Base-by-base conservation (phyloP, 805 yeast species). In the Ogataea degrootiae region DNA sequence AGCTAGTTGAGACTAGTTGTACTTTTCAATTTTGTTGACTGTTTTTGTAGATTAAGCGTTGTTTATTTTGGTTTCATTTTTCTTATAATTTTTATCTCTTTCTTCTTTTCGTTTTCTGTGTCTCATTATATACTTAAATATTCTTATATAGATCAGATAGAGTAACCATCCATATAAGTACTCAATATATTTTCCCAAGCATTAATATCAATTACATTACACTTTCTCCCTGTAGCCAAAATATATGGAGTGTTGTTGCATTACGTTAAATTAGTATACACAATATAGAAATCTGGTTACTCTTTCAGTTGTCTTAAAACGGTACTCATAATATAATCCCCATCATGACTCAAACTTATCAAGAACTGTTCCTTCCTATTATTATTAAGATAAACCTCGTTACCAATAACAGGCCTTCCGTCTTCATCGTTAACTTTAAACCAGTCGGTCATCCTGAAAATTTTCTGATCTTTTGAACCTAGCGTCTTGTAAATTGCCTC, bases 401-500 rank as follows among this genome's bases (percentile, higher is more conserved):
- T 62, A 1, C 61, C 56, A 6, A 80, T 66, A 3, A 41, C 46
- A 0, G 85, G 87, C 46, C 72, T 66, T 1, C 84, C 70, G 31
- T 45, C 40, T 9, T 34, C 41, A 42, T 66, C 68, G 43, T 72
- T 69, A 11, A 39, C 41, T 39, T 81, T 74, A 57, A 70, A 79
- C 90, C 94, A 87, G 4, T 78, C 61, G 7, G 68, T 73, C 69
- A 87, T 84, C 26, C 58, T 61, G 58, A 85, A 85, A 2, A 7
- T 7, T n/a, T 43, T 43, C 60, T 87, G 94, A 37, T 75, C 77
- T 3, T 50, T 51, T 1, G 55, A 44, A 41, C 73, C 77, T 47
- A 87, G 61, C 0, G 83, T 71, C 61, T 87, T 87, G 61, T 70
- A 87, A 8, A 85, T 58, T 1, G 94, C 91, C 56, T 87, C 95